Evolutionary conservation across 2,329 filamentous ascomycete species (phyloP), one percentile per base, ranked within the genome.

Genomic region (Aureobasidium mangrovei): DNA sequence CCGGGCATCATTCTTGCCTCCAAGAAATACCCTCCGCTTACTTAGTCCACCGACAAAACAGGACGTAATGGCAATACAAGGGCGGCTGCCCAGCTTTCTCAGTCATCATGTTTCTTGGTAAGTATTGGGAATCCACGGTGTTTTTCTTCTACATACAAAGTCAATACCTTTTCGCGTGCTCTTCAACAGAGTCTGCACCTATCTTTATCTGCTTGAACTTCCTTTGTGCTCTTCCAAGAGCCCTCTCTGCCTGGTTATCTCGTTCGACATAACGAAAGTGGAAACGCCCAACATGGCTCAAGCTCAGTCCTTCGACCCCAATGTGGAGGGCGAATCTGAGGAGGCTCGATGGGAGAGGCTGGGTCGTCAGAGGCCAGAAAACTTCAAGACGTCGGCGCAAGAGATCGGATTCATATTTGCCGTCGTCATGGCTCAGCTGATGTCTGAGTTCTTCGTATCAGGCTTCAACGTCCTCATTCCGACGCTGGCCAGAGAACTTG

Each of bases 391-490:
- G 2, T 64, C 70, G 45, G 74, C 74, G 68, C 67, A 77, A n/a
- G 84, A 87, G 62, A 57, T 81, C 4, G 75, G 77, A 26, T 87
- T 86, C 62, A 77, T 82, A 63, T 78, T 80, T 60, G 79, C 80
- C 0, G 60, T 68, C 9, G 59, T 61, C 36, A 65, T 66, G 58
- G 64, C 64, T 4, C 64, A 66, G 44, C 32, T 61, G 3, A 54
- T 66, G 27, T 63, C 61, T 75, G 86, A 91, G 70, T 91, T 84
- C 68, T 86, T 85, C 64, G 79, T 91, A 48, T 86, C 83, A 44
- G 88, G 88, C 32, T 93, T 91, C 63, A 81, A 76, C 56, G 72
- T 83, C 56, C 70, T 91, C 28, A 69, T 91, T 0, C 87, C 88
- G 0, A 80, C 80, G 0, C 67, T 93, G 3, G 73, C 81, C 8